Evolutionary conservation across 2,329 filamentous ascomycete species (phyloP).

Genomic region (Sphaerostilbella broomeana): DNA sequence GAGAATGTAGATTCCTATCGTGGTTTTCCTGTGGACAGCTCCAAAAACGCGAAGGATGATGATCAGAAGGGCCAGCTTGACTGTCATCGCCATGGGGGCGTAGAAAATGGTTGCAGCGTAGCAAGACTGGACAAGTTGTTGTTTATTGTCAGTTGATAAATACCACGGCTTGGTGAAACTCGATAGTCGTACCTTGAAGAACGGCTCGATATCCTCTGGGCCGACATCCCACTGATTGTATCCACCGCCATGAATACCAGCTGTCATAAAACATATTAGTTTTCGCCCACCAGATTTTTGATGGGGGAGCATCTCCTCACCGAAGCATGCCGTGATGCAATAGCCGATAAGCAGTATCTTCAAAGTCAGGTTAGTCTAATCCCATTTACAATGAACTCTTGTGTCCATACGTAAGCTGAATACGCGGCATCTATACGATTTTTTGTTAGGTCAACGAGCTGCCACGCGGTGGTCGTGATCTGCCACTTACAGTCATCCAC

Average conservation of each 20-base stretch:
- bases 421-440: constrained; percentile 19
- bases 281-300: background rate
- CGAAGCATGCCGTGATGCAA: constrained; percentile 19
- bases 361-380: background rate
- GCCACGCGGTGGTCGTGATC: background rate
- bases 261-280: constrained; percentile 8
- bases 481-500: constrained; percentile 24
- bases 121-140: constrained; percentile 23
- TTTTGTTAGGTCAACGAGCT: constrained; percentile 1
- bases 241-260: constrained; percentile 29
- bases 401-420: constrained; percentile 15
- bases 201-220: constrained; percentile 23
- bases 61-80: constrained; percentile 37
- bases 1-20: constrained; percentile 32
- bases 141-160: too few species aligned
- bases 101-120: constrained; percentile 40
- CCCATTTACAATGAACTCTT: background rate
- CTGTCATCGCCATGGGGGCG: constrained; percentile 36
- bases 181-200: constrained; percentile 26
- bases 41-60: constrained; percentile 39
- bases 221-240: constrained; percentile 29
- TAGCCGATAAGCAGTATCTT: constrained; percentile 26
- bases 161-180: too few species aligned
- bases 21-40: constrained; percentile 31
- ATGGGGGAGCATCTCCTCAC: constrained; percentile 14